phyloP scores from a whole-genome alignment of 2,329 filamentous ascomycete genomes.

The Aspergillus caelatus region DNA sequence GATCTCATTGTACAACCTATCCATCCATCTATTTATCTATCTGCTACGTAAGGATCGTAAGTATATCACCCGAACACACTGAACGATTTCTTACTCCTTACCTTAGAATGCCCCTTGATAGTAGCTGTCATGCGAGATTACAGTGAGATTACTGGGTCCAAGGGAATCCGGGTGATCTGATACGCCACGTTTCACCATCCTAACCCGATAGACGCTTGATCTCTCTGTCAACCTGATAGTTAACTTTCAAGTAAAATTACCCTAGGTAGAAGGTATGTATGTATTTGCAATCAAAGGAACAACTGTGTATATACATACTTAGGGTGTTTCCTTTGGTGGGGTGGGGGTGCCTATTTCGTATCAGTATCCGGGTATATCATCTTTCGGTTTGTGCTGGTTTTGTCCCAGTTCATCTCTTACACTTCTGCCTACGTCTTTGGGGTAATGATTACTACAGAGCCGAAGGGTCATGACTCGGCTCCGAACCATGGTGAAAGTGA shows the following conservation, averaged over 20 bases:
- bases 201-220: constrained; percentile 7
- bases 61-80: not conserved
- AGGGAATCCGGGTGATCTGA: constrained; percentile 10
- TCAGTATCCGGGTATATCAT: not conserved
- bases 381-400: not conserved
- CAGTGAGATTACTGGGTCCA: constrained; percentile 21
- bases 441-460: not conserved
- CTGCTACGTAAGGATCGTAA: not conserved
- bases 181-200: constrained; percentile 31
- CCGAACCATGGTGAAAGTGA: not conserved
- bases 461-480: not conserved
- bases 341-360: not conserved
- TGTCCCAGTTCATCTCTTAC: not conserved
- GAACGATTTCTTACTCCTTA: not conserved
- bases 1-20: constrained; percentile 11
- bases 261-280: not conserved
- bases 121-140: constrained; percentile 22
- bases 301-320: not conserved
- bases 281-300: no score
- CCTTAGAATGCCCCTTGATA: not conserved
- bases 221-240: not conserved
- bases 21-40: not conserved
- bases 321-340: no score
- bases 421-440: not conserved
- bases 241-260: constrained; percentile 9